Base-by-base conservation (phyloP, 768 basidiomycete genomes). In the Kwoniella mangroviensis region DNA sequence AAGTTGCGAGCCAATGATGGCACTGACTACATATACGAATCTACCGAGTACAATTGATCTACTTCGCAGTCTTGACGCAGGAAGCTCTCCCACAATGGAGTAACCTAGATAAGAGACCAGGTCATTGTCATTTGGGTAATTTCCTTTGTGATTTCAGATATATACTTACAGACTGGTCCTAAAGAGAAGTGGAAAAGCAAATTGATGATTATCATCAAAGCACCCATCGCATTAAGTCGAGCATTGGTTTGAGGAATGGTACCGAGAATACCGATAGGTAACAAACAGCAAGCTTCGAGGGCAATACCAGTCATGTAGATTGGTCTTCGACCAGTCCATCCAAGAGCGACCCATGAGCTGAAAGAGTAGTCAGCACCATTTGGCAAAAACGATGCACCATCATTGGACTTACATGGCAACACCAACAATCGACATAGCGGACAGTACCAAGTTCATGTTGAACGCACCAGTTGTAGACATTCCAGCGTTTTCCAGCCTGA, bases 181-280 rank as follows among this genome's bases (percentile, higher is more conserved):
- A 76, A 42, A 19, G 72, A 64, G 51, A 69, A 60, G 63, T 76
- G 69, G 67, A 71, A 77, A 26, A 75, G 34, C 4, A 77, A 65
- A 58, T 77, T 77, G 58, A 73, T 73, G 45, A 74, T 40, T 45
- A 76, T 73, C 65, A 75, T 63, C 24, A 78, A 55, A 4, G 24
- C 70, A 19, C 77, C 77, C 28, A 69, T 67, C 0, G 71, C 77
- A 40, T 66, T 62, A 15, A 68, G 49, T 42, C 54, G 12, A 13
- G 69, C n/a, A 49, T 58, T 63, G 28, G 45, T 58, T 9, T 63
- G 41, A 12, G 55, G 21, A 49, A 75, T 28, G 52, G 42, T 67
- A 12, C 76, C 76, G 15, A 77, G 63, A 34, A 75, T 70, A 19
- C 77, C 77, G 63, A 74, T 74, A 17, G 69, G 69, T 24, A 75